These are phyloP conservation scores for Beverwykella pulmonaria DNA, from an alignment of 495 filamentous ascomycete species.

Conservation along the genomic window DNA sequence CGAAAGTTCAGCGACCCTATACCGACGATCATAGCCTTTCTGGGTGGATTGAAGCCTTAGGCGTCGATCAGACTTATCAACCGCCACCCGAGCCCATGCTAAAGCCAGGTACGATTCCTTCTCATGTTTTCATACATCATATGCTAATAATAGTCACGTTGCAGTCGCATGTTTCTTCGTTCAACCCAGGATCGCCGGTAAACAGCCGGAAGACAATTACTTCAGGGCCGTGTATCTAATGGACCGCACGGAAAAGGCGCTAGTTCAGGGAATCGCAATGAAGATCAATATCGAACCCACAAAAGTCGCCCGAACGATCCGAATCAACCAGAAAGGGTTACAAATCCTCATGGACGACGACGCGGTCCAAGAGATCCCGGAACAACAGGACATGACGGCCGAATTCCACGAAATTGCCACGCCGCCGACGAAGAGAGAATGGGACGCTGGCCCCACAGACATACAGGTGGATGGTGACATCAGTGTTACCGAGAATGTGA, in stretches of 20 bases:
- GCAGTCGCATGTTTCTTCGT: conserved; percentile 88
- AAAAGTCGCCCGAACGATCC: conserved; percentile 69
- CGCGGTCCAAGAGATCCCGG: conserved; percentile 78
- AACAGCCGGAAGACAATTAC: conserved; percentile 60
- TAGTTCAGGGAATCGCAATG: conserved; percentile 68
- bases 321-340: conserved; percentile 69
- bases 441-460: conserved; percentile 48
- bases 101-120: conserved; percentile 63
- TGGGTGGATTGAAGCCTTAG: conserved; percentile 89
- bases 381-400: conserved; percentile 87
- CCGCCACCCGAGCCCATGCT: conserved; percentile 71
- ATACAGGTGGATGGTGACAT: conserved; percentile 48
- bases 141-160: conserved; percentile 34
- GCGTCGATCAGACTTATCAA: conserved; percentile 81
- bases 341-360: conserved; percentile 90
- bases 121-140: conserved; percentile 5
- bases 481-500: conserved; percentile 40
- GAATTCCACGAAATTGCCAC: conserved; percentile 56
- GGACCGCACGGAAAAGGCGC: conserved; percentile 69
- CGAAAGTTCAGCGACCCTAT: conserved; percentile 52
- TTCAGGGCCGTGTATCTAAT: conserved; percentile 87
- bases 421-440: conserved; percentile 44
- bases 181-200: conserved; percentile 58
- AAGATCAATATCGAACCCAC: conserved; percentile 78
- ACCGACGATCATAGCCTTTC: conserved; percentile 55